Base-by-base conservation (phyloP, 1,139 yeast species). In the Saccharomyces hybrid region DNA sequence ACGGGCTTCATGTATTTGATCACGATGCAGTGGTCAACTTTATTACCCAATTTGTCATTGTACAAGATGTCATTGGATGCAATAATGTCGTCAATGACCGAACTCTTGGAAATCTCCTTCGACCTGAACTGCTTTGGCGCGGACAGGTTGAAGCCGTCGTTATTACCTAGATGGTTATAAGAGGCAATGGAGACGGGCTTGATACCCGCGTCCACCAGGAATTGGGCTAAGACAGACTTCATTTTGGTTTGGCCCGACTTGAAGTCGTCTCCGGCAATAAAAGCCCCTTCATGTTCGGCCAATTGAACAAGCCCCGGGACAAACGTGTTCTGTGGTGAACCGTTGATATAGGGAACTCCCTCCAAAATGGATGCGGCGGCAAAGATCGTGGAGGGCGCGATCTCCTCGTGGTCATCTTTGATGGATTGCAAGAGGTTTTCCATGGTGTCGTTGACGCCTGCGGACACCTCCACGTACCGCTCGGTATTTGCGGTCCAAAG, bases 401-500 rank as follows among this genome's bases (percentile, higher is more conserved):
- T 81, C 75, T 91, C 97, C 46, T 74, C 78, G 70, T 91, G 96
- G 66, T 87, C 88, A 50, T 71, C 73, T 75, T 88, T 89, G 72
- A 90, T 84, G 42, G 96, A 72, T 59, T 78, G 75, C 64, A 91
- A 65, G 70, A 91, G 75, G 73, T 88, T 87, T 51, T 87, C 96
- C 53, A 89, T 84, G 49, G 95, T 87, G 71, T 91, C 97, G 70
- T 91, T 89, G 62, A 91, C 90, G 59, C 95, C 95, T 25, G 79
- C 76, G 52, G 83, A 73, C 54, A 91, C 70, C 47, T 87, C 93
- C 52, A 95, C 83, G 71, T 87, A 90, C 72, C 97, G 85, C 77
- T 91, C 98, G 58, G 98, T 91, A 76, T 91, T 91, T 59, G 98
- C 98, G 55, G 97, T 89, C 98, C 98, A 91, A 69, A 91, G 79